phyloP scores from a whole-genome alignment of 495 filamentous ascomycete genomes.

The Cairneyella variabilis region DNA sequence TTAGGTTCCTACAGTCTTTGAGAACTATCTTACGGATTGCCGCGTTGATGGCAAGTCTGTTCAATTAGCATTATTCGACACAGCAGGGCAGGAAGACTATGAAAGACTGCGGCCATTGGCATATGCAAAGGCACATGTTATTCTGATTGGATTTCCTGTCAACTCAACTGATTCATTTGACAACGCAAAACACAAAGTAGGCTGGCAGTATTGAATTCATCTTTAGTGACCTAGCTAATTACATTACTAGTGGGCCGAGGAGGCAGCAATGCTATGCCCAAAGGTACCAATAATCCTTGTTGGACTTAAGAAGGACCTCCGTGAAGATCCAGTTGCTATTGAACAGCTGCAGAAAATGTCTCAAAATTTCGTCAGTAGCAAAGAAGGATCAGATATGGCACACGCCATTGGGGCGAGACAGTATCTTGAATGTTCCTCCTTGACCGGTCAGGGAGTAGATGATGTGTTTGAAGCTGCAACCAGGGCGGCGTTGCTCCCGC shows the following conservation, averaged over 20 bases:
- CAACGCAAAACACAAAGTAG: slow-evolving; percentile 91
- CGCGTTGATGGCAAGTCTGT: slow-evolving; percentile 94
- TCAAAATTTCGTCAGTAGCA: slow-evolving; percentile 74
- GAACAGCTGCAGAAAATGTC: slow-evolving; percentile 97
- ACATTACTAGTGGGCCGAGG: slow-evolving; percentile 75
- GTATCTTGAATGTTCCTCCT: slow-evolving; percentile 90
- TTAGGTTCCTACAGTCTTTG: slow-evolving; percentile 94
- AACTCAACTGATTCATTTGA: slow-evolving; percentile 94
- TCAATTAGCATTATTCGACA: slow-evolving; percentile 96
- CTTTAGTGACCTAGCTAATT: slow-evolving; percentile 29
- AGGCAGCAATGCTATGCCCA: slow-evolving; percentile 88
- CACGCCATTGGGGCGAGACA: slow-evolving; percentile 83
- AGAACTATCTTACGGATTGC: slow-evolving; percentile 98
- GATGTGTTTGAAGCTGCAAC: slow-evolving; percentile 98
- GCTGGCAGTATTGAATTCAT: slow-evolving; percentile 96
- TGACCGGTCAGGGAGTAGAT: slow-evolving; percentile 93
- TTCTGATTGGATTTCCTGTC: slow-evolving; percentile 88
- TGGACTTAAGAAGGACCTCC: slow-evolving; percentile 93
- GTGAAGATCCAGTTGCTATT: slow-evolving; percentile 83
- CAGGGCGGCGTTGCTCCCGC: slow-evolving; percentile 79
- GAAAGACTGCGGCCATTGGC: slow-evolving; percentile 86
- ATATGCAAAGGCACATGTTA: slow-evolving; percentile 92
- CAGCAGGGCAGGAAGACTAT: slow-evolving; percentile 95
- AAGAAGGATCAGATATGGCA: slow-evolving; percentile 73
- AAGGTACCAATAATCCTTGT: slow-evolving; percentile 91